Evolutionary conservation across 352 stramenopile genomes (phyloP), one percentile per base, ranked within the genome.

Genomic region (Phytophthora palmivora): DNA sequence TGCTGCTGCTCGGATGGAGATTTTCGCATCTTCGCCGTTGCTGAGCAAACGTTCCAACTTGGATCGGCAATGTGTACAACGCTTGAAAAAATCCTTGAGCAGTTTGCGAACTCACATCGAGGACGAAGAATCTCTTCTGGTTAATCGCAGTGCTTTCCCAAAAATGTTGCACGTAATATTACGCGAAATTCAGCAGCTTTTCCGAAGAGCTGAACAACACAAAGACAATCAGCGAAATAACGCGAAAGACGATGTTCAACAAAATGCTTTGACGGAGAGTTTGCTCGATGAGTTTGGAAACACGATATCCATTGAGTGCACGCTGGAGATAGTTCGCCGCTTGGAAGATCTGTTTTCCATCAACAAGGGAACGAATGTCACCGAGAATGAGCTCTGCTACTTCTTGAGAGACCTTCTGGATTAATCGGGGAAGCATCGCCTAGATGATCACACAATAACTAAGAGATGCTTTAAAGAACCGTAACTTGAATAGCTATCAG

Each of bases 401-500:
- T 94, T 91, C 33, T 67, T 92, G 11, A 67, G 82, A 34, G 79
- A 94, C 33, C 63, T 89, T 30, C 70, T 94, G 21, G 79, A 90
- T 56, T 72, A 74, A 14, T 16, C 10, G 36, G 16, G 18, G 14
- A 21, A 37, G 50, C 18, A 21, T 32, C 39, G 39, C 33, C 45
- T 50, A 22, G 38, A 55, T 14, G n/a, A 51, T 28, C 14, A 52
- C 1, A 46, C 44, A 26, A 51, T 24, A 54, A 16, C 21, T 39
- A 36, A 51, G 28, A n/a, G 9, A 19, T 44, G 26, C 10, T 47
- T 56, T 44, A 51, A 55, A 42, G 15, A 37, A 16, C 10, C 26
- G 24, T 26, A 33, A 18, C 12, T 43, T 14, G 22, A 38, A 8
- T 14, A 52, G 28, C 28, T 30, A 30, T 46, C 48, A 45, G 12